Evolutionary conservation across 2,329 filamentous ascomycete genomes (phyloP).

Genomic region (Penicillium sp.): DNA sequence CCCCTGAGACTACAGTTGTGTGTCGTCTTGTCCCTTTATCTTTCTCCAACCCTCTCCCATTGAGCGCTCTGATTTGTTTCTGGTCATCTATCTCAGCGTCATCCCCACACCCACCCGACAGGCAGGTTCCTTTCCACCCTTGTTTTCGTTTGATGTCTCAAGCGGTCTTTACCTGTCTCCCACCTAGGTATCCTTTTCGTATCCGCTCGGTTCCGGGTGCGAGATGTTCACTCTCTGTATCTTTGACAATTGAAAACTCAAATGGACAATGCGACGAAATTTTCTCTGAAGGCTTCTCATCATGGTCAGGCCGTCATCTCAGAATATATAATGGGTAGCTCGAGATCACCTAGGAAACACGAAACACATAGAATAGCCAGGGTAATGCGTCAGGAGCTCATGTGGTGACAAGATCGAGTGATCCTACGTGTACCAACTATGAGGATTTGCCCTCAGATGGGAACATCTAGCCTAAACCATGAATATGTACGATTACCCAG

Average conservation of each 20-base stretch:
- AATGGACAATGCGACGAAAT: conserved; percentile 18
- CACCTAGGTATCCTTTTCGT: conserved; percentile 5
- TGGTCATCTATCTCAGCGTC: conserved; percentile 25
- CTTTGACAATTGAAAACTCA: conserved; percentile 9
- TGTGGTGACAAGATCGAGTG: too few relatives aligned
- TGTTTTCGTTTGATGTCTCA: conserved; percentile 18
- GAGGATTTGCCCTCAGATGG: too few relatives aligned
- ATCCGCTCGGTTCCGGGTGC: conserved; percentile 5
- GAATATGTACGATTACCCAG: too few relatives aligned
- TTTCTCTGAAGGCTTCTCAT: background rate
- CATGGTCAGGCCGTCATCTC: background rate
- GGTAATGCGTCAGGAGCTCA: too few relatives aligned
- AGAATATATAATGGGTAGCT: background rate
- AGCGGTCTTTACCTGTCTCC: conserved; percentile 20
- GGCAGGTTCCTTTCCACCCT: conserved; percentile 30
- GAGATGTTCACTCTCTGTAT: conserved; percentile 16
- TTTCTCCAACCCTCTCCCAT: conserved; percentile 20
- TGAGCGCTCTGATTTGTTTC: conserved; percentile 32
- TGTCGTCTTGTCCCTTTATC: conserved; percentile 9
- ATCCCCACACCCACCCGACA: conserved; percentile 26
- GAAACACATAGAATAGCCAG: too few relatives aligned
- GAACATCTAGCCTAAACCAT: too few relatives aligned
- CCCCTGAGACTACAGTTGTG: conserved; percentile 18
- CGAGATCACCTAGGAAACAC: too few relatives aligned
- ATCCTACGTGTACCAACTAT: too few relatives aligned